Base-by-base conservation (phyloP, 1,284 basidiomycete genomes). In the Ustilago trichophora region DNA sequence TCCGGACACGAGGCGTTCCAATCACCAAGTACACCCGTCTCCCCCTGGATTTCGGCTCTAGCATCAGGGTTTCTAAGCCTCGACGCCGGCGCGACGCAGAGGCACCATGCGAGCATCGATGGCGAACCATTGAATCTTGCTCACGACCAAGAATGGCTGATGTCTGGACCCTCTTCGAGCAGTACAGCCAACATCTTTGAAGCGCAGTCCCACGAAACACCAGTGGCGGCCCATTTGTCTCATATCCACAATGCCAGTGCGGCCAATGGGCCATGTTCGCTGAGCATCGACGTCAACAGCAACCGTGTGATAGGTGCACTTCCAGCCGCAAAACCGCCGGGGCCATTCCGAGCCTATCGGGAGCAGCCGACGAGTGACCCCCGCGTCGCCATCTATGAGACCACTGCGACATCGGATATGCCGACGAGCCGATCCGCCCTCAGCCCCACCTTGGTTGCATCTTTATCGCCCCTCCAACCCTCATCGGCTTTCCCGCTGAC, bases 1-100 rank as follows among this genome's bases (percentile, higher is more conserved):
- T 42, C 51, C 3, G 59, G 59, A 15, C 51, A 63, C 27, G 47
- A 55, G 18, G 59, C 44, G 1, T 55, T 50, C 12, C 37, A 32
- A 10, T 52, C 41, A 4, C 49, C 56, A 7, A 15, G 16, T n/a
- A 59, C 44, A 19, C 49, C 56, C 2, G 21, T 47, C n/a, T 53
- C 50, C 11, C 56, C 49, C 22, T 52, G 56, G 49, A 4, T 10
- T 10, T n/a, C n/a, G n/a, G 6, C 19, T 21, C 3, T 2, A 3
- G 15, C 3, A 12, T n/a, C n/a, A n/a, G n/a, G n/a, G n/a, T n/a
- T n/a, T n/a, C n/a, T n/a, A n/a, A 19, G 15, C 33, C 16, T 35
- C 3, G 16, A 29, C 13, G 27, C 27, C 27, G 27, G 27, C 27
- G 13, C 27, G 27, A 13, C 27, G 13, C 27, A 29, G 13, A 13